Evolutionary conservation across 2,329 filamentous ascomycete species (phyloP), one percentile per base, ranked within the genome.

Genomic region (Cadophora gregata): DNA sequence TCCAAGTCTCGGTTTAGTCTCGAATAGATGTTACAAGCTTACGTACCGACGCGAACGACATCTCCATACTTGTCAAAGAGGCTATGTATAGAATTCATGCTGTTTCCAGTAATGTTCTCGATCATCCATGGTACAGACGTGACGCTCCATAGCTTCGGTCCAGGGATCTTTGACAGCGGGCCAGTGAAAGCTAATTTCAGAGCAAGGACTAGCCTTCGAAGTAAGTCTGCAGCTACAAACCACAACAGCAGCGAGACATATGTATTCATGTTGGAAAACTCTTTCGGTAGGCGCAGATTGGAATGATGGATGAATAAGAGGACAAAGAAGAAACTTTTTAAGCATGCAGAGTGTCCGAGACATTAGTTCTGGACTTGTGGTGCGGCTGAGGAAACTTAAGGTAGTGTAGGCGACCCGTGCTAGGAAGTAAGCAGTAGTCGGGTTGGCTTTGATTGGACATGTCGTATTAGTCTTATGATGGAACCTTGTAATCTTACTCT

Each of bases 31-130:
- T 5, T 19, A 36, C 33, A 55, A 45, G 9, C 12, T 24, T n/a
- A 31, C 69, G 58, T 53, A 70, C 70, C 64, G 59, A 71, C 59
- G 51, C 69, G 59, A 19, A 72, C 67, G 1, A 70, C 64, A 47
- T 68, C 62, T 25, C 70, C 70, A 58, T 72, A 72, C 45, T 69
- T 72, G 19, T 66, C 45, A 33, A 70, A 64, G 8, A 69, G 33
- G 7, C 12, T 51, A 4, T 62, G 64, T 0, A 58, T 38, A 21
- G 50, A 29, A 42, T 65, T 68, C 61, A 69, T 67, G n/a, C 58
- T n/a, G 5, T 65, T 63, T 1, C 67, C 70, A 27, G 63, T 69
- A n/a, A 72, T 42, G 16, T 59, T 59, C 12, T 68, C 53, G 16
- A 68, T 63, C 6, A 64, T 56, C 70, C 69, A 72, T 33, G 67